Base-by-base conservation (phyloP, 139 green algal species). In the Eudorina sp. region DNA sequence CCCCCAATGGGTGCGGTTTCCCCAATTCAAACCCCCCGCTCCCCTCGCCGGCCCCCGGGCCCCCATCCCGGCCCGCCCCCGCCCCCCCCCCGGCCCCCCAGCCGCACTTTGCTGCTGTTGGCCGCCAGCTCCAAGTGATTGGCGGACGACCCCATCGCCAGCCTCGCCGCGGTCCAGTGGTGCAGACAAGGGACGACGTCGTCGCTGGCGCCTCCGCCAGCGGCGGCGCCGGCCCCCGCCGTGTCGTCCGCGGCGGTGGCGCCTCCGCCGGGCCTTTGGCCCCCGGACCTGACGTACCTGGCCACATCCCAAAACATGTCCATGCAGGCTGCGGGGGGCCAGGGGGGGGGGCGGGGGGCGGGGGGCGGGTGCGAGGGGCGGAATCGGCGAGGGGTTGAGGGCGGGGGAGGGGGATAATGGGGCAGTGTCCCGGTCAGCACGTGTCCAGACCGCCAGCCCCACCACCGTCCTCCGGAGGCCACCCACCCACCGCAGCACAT, bases 81-180 rank as follows among this genome's bases (percentile, higher is more conserved):
- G 19, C 6, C 64, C 43, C 31, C 34, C 64, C 64, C 8, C 64
- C 27, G 29, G 45, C 34, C 64, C 64, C 69, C 69, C 58, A 14
- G 6, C 58, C 58, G 58, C 58, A 68, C 58, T 76, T 46, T n/a
- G n/a, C 68, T 88, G 78, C 60, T 80, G 36, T n/a, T 64, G 1
- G 75, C 77, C 79, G 77, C 76, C 48, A 92, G 79, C 78, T 92
- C 84, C 69, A 92, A 48, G 36, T 90, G 84, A 36, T 92, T 92
- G 25, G 89, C 89, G 13, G 84, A 70, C 29, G 78, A 89, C 23
- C 66, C 53, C 16, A 89, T 34, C 13, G 84, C 76, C 41, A 73
- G 27, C n/a, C 68, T 21, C 1, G 84, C 84, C 8, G 45, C 68
- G 14, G 77, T 74, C 78, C 83, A 84, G 81, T 92, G 89, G 36